Evolutionary conservation across 441 rosid species (phyloP).

Genomic region (Kokia cookei): DNA sequence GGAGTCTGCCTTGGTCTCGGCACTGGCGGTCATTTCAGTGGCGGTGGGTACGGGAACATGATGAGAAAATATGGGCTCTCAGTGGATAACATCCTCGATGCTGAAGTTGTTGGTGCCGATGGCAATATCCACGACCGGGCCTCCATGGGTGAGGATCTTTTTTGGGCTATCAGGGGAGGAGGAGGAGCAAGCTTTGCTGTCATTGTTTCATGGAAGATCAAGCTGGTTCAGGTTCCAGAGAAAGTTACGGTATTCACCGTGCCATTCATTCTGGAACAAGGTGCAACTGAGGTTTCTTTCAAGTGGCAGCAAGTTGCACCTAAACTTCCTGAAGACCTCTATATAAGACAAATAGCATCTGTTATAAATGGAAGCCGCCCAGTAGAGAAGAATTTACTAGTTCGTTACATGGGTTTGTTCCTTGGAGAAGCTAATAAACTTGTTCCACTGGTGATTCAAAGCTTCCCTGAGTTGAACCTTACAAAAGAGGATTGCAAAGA

Average conservation of each 20-base stretch:
- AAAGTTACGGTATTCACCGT: neutral
- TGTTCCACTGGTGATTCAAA: neutral
- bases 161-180: neutral
- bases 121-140: neutral
- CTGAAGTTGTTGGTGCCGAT: neutral
- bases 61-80: neutral
- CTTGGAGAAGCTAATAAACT: neutral
- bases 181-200: neutral
- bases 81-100: neutral
- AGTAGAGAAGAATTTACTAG: neutral
- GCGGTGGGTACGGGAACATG: neutral
- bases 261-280: neutral
- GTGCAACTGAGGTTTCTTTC: neutral
- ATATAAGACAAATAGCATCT: neutral
- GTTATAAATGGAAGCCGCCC: neutral
- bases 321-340: neutral
- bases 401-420: neutral
- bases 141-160: neutral
- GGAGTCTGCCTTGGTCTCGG: neutral
- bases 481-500: neutral
- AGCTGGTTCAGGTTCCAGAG: neutral
- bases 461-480: neutral
- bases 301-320: neutral
- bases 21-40: neutral
- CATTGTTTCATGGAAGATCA: neutral